Conservation (phyloP, 192 early-diverging fungal species). For the Coemansia guatemalensis region DNA sequence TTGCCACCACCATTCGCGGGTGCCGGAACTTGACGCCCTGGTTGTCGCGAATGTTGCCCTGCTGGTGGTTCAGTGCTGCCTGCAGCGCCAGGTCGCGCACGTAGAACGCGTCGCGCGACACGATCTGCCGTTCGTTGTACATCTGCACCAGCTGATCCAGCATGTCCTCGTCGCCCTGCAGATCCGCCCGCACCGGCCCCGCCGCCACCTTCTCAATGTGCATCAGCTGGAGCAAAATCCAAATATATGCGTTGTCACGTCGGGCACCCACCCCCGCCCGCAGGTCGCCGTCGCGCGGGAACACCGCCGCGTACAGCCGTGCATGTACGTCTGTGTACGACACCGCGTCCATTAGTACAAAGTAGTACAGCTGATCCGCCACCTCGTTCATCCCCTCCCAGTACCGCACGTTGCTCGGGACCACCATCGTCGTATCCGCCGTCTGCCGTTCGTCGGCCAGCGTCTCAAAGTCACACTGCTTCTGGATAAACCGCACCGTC, state of each 20-base stretch:
- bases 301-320: conserved; percentile 59
- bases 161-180: conserved; percentile 68
- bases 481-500: conserved; percentile 43
- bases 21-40: conserved; percentile 72
- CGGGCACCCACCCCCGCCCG: conserved; percentile 42
- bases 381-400: conserved; percentile 77
- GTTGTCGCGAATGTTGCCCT: conserved; percentile 60
- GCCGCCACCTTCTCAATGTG: conserved; percentile 65
- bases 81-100: conserved; percentile 73
- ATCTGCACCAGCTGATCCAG: conserved; percentile 68
- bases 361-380: conserved; percentile 74
- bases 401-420: conserved; percentile 66
- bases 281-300: conserved; percentile 55
- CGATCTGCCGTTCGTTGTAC: conserved; percentile 74
- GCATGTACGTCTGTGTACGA: conserved; percentile 59
- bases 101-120: conserved; percentile 70
- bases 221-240: conserved; percentile 69
- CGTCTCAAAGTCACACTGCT: conserved; percentile 55
- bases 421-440: conserved; percentile 56
- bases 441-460: conserved; percentile 38
- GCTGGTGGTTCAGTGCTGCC: conserved; percentile 68
- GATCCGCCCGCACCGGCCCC: conserved; percentile 62
- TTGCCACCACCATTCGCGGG: conserved; percentile 61
- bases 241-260: conserved; percentile 74
- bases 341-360: conserved; percentile 60